Percentiles rank a stretch among this genome's conserved stretches.
phyloP scores from a whole-genome alignment of 345 rosid genomes.

The Eucalyptus coolabah region DNA sequence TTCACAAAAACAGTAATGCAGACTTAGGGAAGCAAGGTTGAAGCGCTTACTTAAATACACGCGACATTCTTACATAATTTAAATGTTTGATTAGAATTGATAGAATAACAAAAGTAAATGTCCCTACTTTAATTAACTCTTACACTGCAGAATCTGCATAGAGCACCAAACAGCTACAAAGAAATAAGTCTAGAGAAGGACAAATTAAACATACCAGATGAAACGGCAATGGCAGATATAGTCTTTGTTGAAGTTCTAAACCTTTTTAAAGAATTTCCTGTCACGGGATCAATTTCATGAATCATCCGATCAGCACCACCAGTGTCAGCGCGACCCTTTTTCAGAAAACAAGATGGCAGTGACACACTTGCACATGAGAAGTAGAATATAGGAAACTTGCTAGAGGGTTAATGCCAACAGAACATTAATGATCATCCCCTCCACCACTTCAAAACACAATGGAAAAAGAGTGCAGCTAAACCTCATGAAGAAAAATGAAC shows the following conservation, averaged over 20 bases:
- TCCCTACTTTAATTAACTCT: background rate
- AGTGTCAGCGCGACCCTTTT: conserved; percentile 40
- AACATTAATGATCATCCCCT: background rate
- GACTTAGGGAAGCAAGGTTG: background rate
- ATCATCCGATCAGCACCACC: conserved; percentile 89
- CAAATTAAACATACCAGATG: conserved; percentile 36
- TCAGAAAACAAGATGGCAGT: conserved; percentile 60
- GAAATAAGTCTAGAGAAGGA: background rate
- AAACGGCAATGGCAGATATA: conserved; percentile 62
- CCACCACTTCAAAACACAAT: background rate
- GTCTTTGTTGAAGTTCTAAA: conserved; percentile 67
- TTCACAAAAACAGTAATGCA: background rate
- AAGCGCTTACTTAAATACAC: background rate
- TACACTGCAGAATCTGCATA: background rate
- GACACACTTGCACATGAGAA: conserved; percentile 59
- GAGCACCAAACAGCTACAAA: background rate
- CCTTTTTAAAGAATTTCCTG: conserved; percentile 59
- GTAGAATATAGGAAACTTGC: background rate
- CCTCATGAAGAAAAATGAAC: background rate
- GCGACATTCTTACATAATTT: background rate
- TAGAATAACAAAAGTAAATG: background rate
- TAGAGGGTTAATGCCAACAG: background rate
- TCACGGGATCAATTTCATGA: conserved; percentile 63
- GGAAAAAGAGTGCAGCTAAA: background rate
- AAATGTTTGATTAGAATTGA: background rate